phyloP scores from a whole-genome alignment of 1,284 basidiomycete species.

The Ceratobasidium sp. region DNA sequence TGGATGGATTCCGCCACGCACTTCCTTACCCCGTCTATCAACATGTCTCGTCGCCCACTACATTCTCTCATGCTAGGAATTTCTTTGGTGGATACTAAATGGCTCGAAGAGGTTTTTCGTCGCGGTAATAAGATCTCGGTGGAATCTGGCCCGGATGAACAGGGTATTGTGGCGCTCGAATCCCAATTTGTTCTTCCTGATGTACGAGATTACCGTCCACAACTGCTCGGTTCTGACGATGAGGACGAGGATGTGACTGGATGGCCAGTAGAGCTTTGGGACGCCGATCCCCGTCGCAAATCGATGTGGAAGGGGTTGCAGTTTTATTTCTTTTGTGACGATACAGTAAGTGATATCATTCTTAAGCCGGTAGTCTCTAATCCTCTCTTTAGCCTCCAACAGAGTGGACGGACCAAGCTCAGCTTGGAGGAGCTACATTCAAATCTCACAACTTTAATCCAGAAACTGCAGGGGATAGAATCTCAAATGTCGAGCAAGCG shows the following conservation, averaged over 20 bases:
- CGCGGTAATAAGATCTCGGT: slow-evolving; percentile 19
- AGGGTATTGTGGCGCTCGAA: slow-evolving; percentile 27
- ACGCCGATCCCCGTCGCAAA: slow-evolving; percentile 8
- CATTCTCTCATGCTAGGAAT: slow-evolving; percentile 37
- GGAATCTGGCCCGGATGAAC: slow-evolving; percentile 30
- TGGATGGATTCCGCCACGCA: slow-evolving; percentile 30
- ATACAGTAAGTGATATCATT: not conserved
- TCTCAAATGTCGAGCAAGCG: slow-evolving; percentile 11
- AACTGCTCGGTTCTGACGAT: slow-evolving; percentile 5
- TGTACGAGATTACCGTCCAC: slow-evolving; percentile 22
- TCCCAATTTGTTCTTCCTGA: slow-evolving; percentile 23
- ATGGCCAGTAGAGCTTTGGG: slow-evolving; percentile 37
- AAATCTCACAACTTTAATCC: slow-evolving; percentile 36
- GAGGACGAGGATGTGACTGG: slow-evolving; percentile 35
- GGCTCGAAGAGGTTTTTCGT: slow-evolving; percentile 38
- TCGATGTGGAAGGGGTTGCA: slow-evolving; percentile 28
- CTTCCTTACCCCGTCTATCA: slow-evolving; percentile 30
- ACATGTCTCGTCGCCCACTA: slow-evolving; percentile 31
- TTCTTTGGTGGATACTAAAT: slow-evolving; percentile 25
- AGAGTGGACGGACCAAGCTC: slow-evolving; percentile 36
- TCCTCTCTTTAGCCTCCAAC: slow-evolving; percentile 1
- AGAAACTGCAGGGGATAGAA: not conserved
- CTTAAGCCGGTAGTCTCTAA: not conserved
- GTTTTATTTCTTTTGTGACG: slow-evolving; percentile 40
- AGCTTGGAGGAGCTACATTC: slow-evolving; percentile 33